phyloP scores from a whole-genome alignment of 805 yeast genomes.

The Lipomyces chichibuensis region DNA sequence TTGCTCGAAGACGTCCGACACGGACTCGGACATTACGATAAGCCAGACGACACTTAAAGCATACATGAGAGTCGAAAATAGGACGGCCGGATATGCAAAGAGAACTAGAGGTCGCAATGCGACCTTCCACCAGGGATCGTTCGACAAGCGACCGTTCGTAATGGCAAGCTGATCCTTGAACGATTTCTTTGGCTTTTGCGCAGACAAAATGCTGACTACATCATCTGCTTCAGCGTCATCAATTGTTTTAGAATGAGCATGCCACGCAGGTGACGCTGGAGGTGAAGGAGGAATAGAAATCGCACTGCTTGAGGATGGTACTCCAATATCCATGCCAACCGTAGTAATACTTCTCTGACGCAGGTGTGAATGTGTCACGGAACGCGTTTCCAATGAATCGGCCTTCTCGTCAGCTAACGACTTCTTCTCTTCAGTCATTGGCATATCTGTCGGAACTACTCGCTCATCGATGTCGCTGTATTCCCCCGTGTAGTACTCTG shows the following conservation, averaged over 20 bases:
- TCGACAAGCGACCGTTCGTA: conserved; percentile 54
- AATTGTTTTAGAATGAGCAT: conserved; percentile 1
- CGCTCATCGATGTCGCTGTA: conserved; percentile 5
- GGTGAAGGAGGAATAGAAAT: conserved; percentile 1
- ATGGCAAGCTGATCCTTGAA: conserved; percentile 48
- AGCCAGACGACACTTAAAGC: conserved; percentile 66
- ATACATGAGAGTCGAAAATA: conserved; percentile 57
- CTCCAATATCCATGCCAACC: neutral
- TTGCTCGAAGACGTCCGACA: conserved; percentile 53
- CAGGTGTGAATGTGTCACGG: neutral
- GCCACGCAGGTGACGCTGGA: conserved; percentile 2
- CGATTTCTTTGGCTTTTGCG: conserved; percentile 34
- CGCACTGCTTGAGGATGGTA: neutral
- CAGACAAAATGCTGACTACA: conserved; percentile 1
- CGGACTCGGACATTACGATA: conserved; percentile 61
- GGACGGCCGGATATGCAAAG: conserved; percentile 53
- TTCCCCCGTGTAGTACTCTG: neutral
- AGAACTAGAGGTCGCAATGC: conserved; percentile 59
- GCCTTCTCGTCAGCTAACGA: neutral
- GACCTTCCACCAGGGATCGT: conserved; percentile 59
- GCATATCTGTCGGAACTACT: neutral
- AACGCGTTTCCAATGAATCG: neutral
- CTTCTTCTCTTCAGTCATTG: neutral
- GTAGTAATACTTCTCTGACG: neutral
- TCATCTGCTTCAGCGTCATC: conserved; percentile 1